Evolutionary conservation across 768 basidiomycete species (phyloP), one percentile per base, ranked within the genome.

Genomic region (Auriscalpium vulgare): DNA sequence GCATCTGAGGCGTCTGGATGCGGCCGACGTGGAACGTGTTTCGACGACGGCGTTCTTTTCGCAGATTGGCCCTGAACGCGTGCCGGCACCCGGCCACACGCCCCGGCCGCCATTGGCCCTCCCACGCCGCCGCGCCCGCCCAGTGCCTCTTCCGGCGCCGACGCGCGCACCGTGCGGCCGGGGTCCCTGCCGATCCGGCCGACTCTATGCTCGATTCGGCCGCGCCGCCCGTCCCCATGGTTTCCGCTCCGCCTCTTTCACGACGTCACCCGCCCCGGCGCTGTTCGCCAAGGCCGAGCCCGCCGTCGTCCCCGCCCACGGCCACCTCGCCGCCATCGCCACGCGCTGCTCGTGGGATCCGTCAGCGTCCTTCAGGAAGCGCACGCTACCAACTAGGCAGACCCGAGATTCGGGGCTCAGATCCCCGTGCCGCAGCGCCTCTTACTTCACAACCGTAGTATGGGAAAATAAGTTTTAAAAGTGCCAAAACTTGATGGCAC

Each of bases 21-120:
- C 78, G 84, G 83, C 74, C 75, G 74, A 79, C 80, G 78, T 79
- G 78, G 82, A 85, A 87, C 84, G 84, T 87, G 84, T 84, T 84
- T 79, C 82, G 80, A 75, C 76, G 77, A 74, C 77, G 75, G 74
- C 68, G 63, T 65, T 66, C 63, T 66, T 68, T 29, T 29, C 29
- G 29, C 29, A 29, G 29, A 29, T 29, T 34, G 47, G 29, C 47
- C 47, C 47, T 48, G 40, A 43, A 8, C 40, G 40, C 40, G 7
- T 17, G 14, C 40, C 40, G 40, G 17, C 40, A 43, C 13, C n/a
- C 40, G 40, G 40, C 17, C 40, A 43, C 40, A 1, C 17, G 13
- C 17, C 7, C 40, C 8, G 6, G 14, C 40, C 40, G 13, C 40
- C 40, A n/a, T 43, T n/a, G 11, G n/a, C 40, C 40, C 11, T 43